Percentiles rank a stretch among this genome's conserved stretches.
Evolutionary conservation across 1,139 yeast species (phyloP).

Genomic region (Debaryomyces sp.): DNA sequence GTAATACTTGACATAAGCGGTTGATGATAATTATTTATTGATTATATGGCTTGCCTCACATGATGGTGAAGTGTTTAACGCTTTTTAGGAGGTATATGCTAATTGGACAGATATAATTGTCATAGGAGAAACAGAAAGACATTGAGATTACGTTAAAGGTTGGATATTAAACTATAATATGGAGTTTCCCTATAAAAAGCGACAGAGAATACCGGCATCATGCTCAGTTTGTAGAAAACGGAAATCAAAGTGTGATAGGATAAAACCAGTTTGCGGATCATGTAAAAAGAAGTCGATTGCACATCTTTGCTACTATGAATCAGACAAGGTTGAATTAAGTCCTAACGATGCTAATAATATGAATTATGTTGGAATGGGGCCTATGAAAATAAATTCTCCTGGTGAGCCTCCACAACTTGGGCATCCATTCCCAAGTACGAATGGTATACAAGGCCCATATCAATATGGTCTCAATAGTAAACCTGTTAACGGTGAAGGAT

Average conservation of each 20-base stretch:
- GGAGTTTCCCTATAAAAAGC: constrained; percentile 35
- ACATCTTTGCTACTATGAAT: constrained; percentile 70
- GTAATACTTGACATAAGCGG: neutral
- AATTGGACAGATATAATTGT: neutral
- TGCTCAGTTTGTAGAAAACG: constrained; percentile 53
- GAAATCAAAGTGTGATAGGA: constrained; percentile 59
- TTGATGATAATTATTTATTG: neutral
- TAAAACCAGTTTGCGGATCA: constrained; percentile 70
- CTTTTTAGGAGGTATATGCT: neutral
- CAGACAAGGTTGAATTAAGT: constrained; percentile 18
- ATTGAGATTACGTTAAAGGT: neutral
- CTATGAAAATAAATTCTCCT: neutral
- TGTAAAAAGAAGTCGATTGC: constrained; percentile 75
- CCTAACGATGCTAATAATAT: constrained; percentile 7
- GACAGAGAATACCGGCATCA: constrained; percentile 47
- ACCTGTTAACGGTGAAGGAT: neutral
- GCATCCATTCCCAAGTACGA: neutral
- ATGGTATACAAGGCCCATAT: neutral
- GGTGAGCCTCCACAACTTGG: neutral
- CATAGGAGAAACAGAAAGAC: neutral
- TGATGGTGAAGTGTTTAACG: neutral
- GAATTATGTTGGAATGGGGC: constrained; percentile 9
- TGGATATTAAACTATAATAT: constrained; percentile 7
- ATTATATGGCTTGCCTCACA: neutral
- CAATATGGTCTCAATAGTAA: neutral